A percentile compares a stretch with the other conserved stretches of the same genome.
Conservation (phyloP, 225 moss, liverwort and hornwort species). For the Bryum argenteum region DNA sequence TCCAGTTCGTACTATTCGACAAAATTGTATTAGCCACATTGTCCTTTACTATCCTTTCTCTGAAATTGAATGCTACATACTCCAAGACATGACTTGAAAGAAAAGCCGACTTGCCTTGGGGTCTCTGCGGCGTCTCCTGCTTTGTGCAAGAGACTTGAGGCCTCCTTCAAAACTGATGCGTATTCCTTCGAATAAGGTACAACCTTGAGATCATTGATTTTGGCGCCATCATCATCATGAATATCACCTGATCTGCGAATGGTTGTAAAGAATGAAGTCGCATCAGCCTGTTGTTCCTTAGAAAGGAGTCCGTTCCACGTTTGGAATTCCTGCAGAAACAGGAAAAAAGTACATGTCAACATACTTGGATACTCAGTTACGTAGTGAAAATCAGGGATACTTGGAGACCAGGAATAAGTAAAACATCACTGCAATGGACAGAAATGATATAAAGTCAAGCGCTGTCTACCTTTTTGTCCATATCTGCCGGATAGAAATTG, state of each 20-base stretch:
- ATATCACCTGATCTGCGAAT: constrained; percentile 72
- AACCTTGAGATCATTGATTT: constrained; percentile 64
- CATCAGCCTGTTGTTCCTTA: constrained; percentile 66
- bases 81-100: constrained; percentile 1
- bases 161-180: constrained; percentile 56
- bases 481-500: constrained; percentile 91
- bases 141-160: constrained; percentile 72
- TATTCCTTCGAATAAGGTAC: constrained; percentile 78
- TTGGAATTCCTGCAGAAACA: constrained; percentile 72
- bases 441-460: not conserved
- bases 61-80: not conserved
- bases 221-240: constrained; percentile 43
- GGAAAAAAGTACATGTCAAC: constrained; percentile 19
- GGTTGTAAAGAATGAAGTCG: constrained; percentile 77
- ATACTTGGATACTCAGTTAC: constrained; percentile 22
- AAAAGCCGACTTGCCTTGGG: constrained; percentile 52
- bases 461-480: constrained; percentile 71
- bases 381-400: constrained; percentile 13
- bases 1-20: not conserved
- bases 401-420: constrained; percentile 10
- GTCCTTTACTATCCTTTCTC: constrained; percentile 1
- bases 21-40: constrained; percentile 10
- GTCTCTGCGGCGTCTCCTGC: constrained; percentile 88
- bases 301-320: constrained; percentile 70
- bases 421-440: not conserved